Percentiles rank a stretch among this genome's conserved stretches.
These are phyloP conservation scores for Basidiobolus meristosporus DNA, from an alignment of 371 early-diverging fungal species.

Conservation along the genomic window DNA sequence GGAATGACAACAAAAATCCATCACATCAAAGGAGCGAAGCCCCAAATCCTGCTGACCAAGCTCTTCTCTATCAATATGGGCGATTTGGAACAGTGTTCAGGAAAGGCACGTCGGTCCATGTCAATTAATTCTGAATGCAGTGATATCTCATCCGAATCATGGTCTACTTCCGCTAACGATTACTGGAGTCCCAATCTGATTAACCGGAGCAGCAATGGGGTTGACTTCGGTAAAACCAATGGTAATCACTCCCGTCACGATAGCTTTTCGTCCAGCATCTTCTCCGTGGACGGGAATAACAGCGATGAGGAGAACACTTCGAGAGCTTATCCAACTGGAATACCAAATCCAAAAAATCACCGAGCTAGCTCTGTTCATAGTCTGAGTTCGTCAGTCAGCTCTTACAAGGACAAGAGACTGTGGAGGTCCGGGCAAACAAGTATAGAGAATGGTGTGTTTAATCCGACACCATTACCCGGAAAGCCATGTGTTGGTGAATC, in stretches of 20 bases:
- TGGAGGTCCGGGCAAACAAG: slow-evolving; percentile 33
- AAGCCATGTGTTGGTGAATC: neutral
- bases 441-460: slow-evolving; percentile 37
- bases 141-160: slow-evolving; percentile 26
- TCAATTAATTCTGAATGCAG: slow-evolving; percentile 39
- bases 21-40: slow-evolving; percentile 21
- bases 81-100: slow-evolving; percentile 14
- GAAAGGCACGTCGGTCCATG: slow-evolving; percentile 14
- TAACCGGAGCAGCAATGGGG: neutral
- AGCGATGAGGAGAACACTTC: too few relatives aligned
- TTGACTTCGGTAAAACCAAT: neutral
- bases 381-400: neutral
- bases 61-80: slow-evolving; percentile 23
- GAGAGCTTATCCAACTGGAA: too few relatives aligned
- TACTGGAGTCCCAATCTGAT: neutral
- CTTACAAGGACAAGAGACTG: slow-evolving; percentile 2
- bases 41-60: slow-evolving; percentile 36
- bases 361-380: neutral
- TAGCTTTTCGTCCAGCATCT: too few relatives aligned
- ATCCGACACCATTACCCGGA: slow-evolving; percentile 33
- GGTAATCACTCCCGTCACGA: too few relatives aligned
- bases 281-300: too few relatives aligned
- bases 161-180: slow-evolving; percentile 9
- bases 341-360: neutral
- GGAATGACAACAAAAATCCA: slow-evolving; percentile 44